Percentiles rank a stretch among this genome's conserved stretches.
phyloP scores from a whole-genome alignment of 2,329 filamentous ascomycete species.

The Thielaviopsis populi region DNA sequence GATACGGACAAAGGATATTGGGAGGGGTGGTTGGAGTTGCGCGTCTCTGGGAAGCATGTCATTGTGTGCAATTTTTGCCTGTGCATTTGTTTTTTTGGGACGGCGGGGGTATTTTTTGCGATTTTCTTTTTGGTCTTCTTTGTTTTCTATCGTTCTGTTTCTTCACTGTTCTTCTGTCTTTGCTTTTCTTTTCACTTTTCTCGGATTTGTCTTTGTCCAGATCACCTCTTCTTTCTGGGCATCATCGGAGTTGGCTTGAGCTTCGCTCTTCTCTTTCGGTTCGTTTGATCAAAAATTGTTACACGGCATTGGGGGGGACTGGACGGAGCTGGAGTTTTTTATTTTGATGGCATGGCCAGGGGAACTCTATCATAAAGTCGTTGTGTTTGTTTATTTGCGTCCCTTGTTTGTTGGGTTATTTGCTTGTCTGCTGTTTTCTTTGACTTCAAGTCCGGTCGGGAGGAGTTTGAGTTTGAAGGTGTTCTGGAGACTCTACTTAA shows the following conservation, averaged over 20 bases:
- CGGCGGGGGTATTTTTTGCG: background rate
- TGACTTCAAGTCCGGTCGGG: background rate
- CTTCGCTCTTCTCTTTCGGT: constrained; percentile 14
- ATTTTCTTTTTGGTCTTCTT: constrained; percentile 17
- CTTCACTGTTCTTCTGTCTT: constrained; percentile 16
- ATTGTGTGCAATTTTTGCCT: constrained; percentile 12
- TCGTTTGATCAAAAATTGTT: constrained; percentile 10
- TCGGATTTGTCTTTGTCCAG: constrained; percentile 18
- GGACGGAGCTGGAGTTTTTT: constrained; percentile 16
- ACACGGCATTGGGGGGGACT: constrained; percentile 8
- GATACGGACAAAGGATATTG: constrained; percentile 12
- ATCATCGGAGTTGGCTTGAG: constrained; percentile 14
- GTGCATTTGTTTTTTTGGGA: constrained; percentile 10
- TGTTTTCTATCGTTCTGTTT: constrained; percentile 15
- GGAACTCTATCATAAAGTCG: background rate
- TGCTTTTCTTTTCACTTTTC: constrained; percentile 18
- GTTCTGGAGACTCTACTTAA: background rate
- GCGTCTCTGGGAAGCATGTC: constrained; percentile 15
- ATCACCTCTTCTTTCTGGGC: constrained; percentile 17
- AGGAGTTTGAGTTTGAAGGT: background rate
- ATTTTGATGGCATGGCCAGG: constrained; percentile 11
- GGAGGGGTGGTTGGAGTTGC: constrained; percentile 11
- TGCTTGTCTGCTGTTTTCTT: constrained; percentile 13
- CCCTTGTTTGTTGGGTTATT: constrained; percentile 8
- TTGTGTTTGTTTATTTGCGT: constrained; percentile 11